Evolutionary conservation across 495 filamentous ascomycete species (phyloP).

Genomic region (Penicillium turbatum): DNA sequence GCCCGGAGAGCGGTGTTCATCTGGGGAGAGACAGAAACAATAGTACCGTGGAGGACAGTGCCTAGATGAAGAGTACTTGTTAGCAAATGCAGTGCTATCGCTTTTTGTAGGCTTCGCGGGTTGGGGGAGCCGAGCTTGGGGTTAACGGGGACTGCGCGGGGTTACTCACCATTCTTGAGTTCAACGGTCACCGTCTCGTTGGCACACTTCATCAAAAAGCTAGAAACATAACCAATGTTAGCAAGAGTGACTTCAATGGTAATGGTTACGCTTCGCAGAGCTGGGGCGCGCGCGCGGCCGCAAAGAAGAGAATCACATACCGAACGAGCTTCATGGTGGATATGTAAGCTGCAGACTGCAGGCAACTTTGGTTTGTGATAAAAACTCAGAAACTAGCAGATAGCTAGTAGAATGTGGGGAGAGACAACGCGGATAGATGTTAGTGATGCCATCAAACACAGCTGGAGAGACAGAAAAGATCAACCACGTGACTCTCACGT

Average conservation of each 20-base stretch:
- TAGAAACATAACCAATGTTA: conserved; percentile 36
- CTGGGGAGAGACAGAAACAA: conserved; percentile 87
- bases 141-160: background rate
- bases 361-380: background rate
- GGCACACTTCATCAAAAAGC: conserved; percentile 97
- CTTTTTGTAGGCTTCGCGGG: conserved; percentile 5
- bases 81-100: conserved; percentile 5
- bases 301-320: conserved; percentile 50
- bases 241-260: conserved; percentile 2
- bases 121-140: background rate
- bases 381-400: conserved; percentile 4
- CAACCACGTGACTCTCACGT: conserved; percentile 5
- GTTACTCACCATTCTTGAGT: conserved; percentile 84
- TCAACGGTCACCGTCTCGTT: conserved; percentile 98
- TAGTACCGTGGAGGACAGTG: conserved; percentile 92
- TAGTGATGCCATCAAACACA: conserved; percentile 9
- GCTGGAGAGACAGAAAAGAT: conserved; percentile 5
- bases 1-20: conserved; percentile 95
- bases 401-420: conserved; percentile 3
- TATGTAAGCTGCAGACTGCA: conserved; percentile 1
- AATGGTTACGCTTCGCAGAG: conserved; percentile 13
- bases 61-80: conserved; percentile 45
- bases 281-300: conserved; percentile 1
- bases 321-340: conserved; percentile 94
- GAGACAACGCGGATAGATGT: background rate